A percentile compares a stretch with the other conserved stretches of the same genome.
These are phyloP conservation scores for Climacium dendroides DNA, from an alignment of 225 moss, liverwort and hornwort genomes.

Conservation along the genomic window DNA sequence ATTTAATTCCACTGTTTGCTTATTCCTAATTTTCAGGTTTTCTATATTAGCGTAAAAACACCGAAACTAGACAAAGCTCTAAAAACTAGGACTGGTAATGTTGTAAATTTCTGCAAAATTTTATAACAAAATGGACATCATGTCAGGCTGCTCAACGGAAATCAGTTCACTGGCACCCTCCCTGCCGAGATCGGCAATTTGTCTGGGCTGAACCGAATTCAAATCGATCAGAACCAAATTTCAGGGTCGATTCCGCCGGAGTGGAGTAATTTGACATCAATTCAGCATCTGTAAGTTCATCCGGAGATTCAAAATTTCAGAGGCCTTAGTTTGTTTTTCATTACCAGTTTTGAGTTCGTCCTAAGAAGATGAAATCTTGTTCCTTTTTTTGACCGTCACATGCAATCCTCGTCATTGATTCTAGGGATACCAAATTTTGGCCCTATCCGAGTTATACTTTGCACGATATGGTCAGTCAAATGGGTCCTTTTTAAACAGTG, in stretches of 20 bases:
- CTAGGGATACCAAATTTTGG: no score
- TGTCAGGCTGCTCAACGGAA: slow-evolving; percentile 69
- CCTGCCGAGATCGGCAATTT: slow-evolving; percentile 46
- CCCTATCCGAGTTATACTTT: no score
- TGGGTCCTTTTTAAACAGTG: no score
- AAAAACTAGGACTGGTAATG: no score
- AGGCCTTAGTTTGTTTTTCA: neutral
- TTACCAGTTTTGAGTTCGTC: no score
- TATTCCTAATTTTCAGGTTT: no score
- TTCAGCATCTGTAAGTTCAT: slow-evolving; percentile 45
- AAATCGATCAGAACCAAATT: slow-evolving; percentile 62
- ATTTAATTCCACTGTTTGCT: no score
- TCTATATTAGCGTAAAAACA: neutral
- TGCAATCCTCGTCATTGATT: no score
- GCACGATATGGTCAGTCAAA: no score
- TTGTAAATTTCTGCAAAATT: neutral
- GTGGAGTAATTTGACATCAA: slow-evolving; percentile 13
- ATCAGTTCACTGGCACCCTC: slow-evolving; percentile 40
- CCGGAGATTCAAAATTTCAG: neutral
- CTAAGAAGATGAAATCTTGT: no score
- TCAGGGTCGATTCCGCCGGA: slow-evolving; percentile 32
- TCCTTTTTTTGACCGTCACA: no score
- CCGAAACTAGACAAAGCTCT: neutral
- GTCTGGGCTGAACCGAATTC: slow-evolving; percentile 27
- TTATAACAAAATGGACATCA: neutral